Conservation (phyloP, 2,329 filamentous ascomycete species). For the Botrytis aclada region DNA sequence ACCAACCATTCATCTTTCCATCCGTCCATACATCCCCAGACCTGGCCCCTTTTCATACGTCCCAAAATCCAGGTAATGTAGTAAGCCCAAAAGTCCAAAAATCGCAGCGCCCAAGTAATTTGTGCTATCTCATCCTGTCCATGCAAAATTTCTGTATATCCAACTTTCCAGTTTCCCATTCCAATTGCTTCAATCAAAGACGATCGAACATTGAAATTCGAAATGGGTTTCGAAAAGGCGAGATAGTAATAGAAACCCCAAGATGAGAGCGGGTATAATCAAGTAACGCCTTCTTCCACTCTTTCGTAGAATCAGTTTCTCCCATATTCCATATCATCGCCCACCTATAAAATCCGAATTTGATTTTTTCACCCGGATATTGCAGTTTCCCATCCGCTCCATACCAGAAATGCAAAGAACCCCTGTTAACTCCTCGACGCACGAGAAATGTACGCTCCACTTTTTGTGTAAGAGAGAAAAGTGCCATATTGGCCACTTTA, state of each 20-base stretch:
- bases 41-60: neutral
- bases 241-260: slow-evolving; percentile 9
- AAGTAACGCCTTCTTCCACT: slow-evolving; percentile 13
- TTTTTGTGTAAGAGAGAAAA: slow-evolving; percentile 2
- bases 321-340: slow-evolving; percentile 5
- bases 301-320: slow-evolving; percentile 9
- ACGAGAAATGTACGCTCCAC: slow-evolving; percentile 13
- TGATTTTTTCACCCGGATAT: neutral
- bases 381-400: neutral
- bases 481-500: neutral
- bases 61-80: neutral
- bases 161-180: neutral
- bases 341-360: neutral
- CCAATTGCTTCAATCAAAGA: neutral
- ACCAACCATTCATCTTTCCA: neutral
- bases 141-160: neutral
- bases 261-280: slow-evolving; percentile 13
- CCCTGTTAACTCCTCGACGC: slow-evolving; percentile 5
- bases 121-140: slow-evolving; percentile 9
- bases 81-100: slow-evolving; percentile 1
- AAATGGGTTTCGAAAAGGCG: neutral
- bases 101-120: neutral
- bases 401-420: slow-evolving; percentile 11
- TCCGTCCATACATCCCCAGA: neutral
- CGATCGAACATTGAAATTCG: slow-evolving; percentile 1